Conservation (phyloP, 768 basidiomycete species). For the Boletellus emodensis region DNA sequence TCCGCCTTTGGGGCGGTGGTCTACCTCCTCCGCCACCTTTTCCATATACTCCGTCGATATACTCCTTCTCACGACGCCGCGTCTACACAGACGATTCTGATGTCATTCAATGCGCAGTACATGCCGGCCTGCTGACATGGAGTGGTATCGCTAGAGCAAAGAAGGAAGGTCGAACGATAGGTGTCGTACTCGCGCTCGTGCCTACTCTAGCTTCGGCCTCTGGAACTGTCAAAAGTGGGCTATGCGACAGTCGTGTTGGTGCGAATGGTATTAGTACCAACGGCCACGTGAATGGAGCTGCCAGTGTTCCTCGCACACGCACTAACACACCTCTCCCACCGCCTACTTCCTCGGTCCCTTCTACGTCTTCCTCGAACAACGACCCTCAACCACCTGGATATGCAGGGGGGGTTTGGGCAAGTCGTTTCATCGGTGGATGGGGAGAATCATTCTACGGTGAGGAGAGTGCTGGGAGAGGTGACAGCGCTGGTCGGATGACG, state of each 20-base stretch:
- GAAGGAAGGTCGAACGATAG: conserved; percentile 36
- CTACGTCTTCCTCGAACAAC: conserved; percentile 24
- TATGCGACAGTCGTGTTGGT: conserved; percentile 17
- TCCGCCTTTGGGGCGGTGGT: conserved; percentile 72
- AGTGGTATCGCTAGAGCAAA: conserved; percentile 37
- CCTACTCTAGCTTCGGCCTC: conserved; percentile 40
- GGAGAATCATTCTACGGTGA: conserved; percentile 35
- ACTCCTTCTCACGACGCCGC: conserved; percentile 39
- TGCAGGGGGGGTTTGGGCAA: conserved; percentile 32
- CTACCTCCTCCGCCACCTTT: conserved; percentile 40
- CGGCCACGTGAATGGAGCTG: conserved; percentile 31
- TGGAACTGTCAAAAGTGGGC: conserved; percentile 37
- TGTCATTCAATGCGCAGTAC: conserved; percentile 63
- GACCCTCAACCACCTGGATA: conserved; percentile 24
- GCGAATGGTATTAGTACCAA: conserved; percentile 15
- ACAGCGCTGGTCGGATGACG: conserved; percentile 23
- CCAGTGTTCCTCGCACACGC: conserved; percentile 28
- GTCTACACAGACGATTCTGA: conserved; percentile 81
- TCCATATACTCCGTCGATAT: conserved; percentile 22
- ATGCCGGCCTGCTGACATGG: conserved; percentile 53
- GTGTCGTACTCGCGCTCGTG: conserved; percentile 39
- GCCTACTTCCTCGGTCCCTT: conserved; percentile 20
- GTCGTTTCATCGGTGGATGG: conserved; percentile 41
- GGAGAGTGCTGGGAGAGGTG: conserved; percentile 27
- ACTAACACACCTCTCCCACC: conserved; percentile 27